Evolutionary conservation across 2,329 filamentous ascomycete genomes (phyloP), one percentile per base, ranked within the genome.

Genomic region (Colletotrichum sidae): DNA sequence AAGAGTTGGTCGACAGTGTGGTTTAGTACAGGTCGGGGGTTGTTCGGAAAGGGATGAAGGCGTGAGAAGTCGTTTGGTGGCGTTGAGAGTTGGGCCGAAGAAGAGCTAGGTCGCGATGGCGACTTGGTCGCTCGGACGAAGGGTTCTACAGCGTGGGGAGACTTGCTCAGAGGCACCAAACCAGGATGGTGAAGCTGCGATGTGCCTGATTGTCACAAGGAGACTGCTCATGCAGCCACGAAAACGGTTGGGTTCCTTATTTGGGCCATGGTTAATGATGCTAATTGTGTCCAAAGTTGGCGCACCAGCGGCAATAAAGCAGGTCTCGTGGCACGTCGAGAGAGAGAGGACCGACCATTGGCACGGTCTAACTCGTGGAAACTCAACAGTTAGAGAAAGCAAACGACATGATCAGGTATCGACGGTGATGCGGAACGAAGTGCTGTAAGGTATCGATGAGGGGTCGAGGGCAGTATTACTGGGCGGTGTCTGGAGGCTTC

Each of bases 331-430:
- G 12, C n/a, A 34, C 8, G 35, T 17, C 33, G 34, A 17, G 8
- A 17, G 37, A 17, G 37, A 17, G 45, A 55, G 42, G 58, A 53
- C 53, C 44, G 58, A 44, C 13, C 25, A 53, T 44, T 55, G 42
- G 52, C 17, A 47, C 34, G 50, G 37, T 34, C 12, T 66, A 15
- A 66, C 47, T 66, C 59, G 63, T 66, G 63, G 63, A 54, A 63
- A 44, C 13, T 33, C 13, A 35, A 39, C 41, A 41, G n/a, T 17
- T 6, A 38, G 52, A 53, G 37, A 44, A 37, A n/a, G 50, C 15
- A 42, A 38, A 53, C 58, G 11, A 52, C 62, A 38, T 62, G n/a
- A 47, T 66, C 56, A 66, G 63, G 63, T 60, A 66, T 52, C 63
- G 45, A 52, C 13, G 42, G 25, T 38, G 44, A 39, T 45, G 45